Evolutionary conservation across 2,329 filamentous ascomycete genomes (phyloP).

Genomic region (Aphanoascus verrucosus): DNA sequence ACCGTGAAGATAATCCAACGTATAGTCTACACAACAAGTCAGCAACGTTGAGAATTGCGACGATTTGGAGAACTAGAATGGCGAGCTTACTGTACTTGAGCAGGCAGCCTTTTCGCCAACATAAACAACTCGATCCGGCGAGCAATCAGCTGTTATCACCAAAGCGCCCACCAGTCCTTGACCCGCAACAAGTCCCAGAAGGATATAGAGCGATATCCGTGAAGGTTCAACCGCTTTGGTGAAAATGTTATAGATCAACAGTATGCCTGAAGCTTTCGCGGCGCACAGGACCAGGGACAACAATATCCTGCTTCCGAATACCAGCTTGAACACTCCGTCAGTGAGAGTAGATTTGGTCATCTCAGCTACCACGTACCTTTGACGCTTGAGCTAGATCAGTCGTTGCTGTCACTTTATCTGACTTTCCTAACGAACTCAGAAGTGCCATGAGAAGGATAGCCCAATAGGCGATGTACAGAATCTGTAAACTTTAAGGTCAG

Average conservation of each 20-base stretch:
- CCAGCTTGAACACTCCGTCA: neutral
- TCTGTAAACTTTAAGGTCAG: neutral
- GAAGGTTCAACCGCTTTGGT: neutral
- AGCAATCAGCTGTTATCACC: constrained; percentile 1
- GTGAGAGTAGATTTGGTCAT: neutral
- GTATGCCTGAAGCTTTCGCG: constrained; percentile 1
- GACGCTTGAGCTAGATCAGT: neutral
- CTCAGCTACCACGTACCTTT: neutral
- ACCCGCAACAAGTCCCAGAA: neutral
- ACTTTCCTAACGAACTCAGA: constrained; percentile 1
- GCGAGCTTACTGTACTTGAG: neutral
- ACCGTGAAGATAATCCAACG: constrained; percentile 8
- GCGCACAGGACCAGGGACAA: constrained; percentile 3
- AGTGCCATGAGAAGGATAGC: neutral
- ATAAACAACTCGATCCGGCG: neutral
- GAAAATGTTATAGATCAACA: constrained; percentile 7
- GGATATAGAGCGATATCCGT: neutral
- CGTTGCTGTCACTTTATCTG: neutral
- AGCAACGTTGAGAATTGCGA: neutral
- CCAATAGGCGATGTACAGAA: constrained; percentile 6
- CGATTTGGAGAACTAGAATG: neutral
- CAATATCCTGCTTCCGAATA: constrained; percentile 7
- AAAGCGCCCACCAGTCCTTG: neutral
- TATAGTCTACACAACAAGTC: neutral
- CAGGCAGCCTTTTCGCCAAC: neutral